Evolutionary conservation across 2,329 filamentous ascomycete species (phyloP).

Genomic region (Amphichorda felina): DNA sequence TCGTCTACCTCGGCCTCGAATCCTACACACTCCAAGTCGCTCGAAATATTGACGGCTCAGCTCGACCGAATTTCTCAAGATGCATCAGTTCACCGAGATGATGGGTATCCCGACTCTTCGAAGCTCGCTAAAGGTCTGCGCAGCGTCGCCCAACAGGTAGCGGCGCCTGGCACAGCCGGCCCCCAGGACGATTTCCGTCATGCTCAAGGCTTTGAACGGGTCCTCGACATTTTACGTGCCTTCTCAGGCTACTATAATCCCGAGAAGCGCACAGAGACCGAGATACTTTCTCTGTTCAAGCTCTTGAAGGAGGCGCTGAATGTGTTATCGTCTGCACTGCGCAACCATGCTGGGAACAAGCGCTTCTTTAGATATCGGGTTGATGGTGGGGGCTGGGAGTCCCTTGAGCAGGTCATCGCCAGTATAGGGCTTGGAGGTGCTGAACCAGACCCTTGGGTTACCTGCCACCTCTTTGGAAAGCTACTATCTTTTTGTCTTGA

Average conservation of each 20-base stretch:
- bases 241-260: conserved; percentile 69
- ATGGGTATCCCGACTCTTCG: conserved; percentile 35
- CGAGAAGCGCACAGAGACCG: conserved; percentile 44
- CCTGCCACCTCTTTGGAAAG: conserved; percentile 67
- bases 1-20: conserved; percentile 52
- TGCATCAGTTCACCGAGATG: conserved; percentile 16
- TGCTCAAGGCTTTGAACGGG: conserved; percentile 62
- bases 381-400: conserved; percentile 66
- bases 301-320: conserved; percentile 61
- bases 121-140: conserved; percentile 44
- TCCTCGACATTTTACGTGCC: conserved; percentile 57
- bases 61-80: conserved; percentile 32
- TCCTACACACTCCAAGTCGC: conserved; percentile 45
- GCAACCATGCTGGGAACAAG: conserved; percentile 73
- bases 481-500: conserved; percentile 72
- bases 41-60: conserved; percentile 43
- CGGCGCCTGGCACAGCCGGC: conserved; percentile 30
- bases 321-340: conserved; percentile 63
- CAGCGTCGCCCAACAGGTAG: conserved; percentile 52
- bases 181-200: conserved; percentile 75
- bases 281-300: conserved; percentile 54
- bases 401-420: conserved; percentile 60
- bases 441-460: conserved; percentile 56
- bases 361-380: conserved; percentile 74
- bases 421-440: conserved; percentile 53